Evolutionary conservation across 306 rosid species (phyloP).

Genomic region (Prunus mume): DNA sequence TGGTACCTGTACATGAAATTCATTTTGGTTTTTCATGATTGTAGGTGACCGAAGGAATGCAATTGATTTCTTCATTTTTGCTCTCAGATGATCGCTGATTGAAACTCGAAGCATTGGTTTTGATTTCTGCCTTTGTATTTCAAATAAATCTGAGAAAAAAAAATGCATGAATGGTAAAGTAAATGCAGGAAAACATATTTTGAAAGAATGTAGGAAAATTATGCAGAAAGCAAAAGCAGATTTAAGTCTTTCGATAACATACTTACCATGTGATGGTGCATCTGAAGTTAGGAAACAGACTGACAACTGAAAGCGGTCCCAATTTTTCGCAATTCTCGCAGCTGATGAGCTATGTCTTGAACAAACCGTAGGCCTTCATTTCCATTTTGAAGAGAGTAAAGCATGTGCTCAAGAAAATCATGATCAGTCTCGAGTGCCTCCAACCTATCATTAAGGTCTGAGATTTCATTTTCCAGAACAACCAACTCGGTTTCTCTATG

Average conservation of each 20-base stretch:
- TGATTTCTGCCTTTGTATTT: slow-evolving; percentile 16
- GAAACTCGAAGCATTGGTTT: not conserved
- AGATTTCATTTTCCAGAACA: slow-evolving; percentile 61
- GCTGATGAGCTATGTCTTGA: slow-evolving; percentile 58
- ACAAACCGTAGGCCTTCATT: slow-evolving; percentile 56
- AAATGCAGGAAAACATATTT: slow-evolving; percentile 1
- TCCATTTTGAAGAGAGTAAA: slow-evolving; percentile 57
- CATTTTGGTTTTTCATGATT: slow-evolving; percentile 17
- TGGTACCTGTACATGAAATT: slow-evolving; percentile 17
- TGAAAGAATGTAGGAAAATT: not conserved
- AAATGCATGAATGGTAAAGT: not conserved
- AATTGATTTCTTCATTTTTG: slow-evolving; percentile 10
- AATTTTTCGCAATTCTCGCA: slow-evolving; percentile 56
- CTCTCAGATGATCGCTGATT: not conserved
- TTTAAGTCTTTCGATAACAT: not conserved
- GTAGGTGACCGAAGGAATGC: slow-evolving; percentile 14
- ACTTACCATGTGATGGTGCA: slow-evolving; percentile 22
- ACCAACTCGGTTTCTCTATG: slow-evolving; percentile 35
- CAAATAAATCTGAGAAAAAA: slow-evolving; percentile 31
- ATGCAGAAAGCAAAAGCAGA: not conserved
- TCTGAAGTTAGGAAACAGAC: slow-evolving; percentile 19
- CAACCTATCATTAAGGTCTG: slow-evolving; percentile 69
- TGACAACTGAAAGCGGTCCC: slow-evolving; percentile 43
- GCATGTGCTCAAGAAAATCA: slow-evolving; percentile 62
- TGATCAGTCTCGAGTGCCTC: slow-evolving; percentile 74